A percentile compares a stretch with the other conserved stretches of the same genome.
phyloP scores from a whole-genome alignment of 2,329 filamentous ascomycete species.

The Ophiocordyceps camponoti-floridani region DNA sequence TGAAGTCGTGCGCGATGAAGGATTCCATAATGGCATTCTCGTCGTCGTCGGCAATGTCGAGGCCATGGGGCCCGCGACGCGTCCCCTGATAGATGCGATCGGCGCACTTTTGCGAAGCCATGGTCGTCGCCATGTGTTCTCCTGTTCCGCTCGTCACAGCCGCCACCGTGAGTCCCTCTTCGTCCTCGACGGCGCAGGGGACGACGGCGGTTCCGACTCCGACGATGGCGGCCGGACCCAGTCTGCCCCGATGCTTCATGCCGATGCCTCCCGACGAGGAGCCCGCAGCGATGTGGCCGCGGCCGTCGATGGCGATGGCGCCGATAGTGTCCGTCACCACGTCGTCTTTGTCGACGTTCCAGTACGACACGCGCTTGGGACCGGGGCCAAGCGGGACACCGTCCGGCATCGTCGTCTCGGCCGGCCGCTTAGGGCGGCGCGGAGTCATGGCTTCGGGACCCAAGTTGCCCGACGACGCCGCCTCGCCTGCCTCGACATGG shows the following conservation, averaged over 20 bases:
- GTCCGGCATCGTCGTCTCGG: constrained; percentile 2
- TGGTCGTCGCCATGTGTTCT: constrained; percentile 93
- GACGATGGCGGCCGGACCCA: constrained; percentile 83
- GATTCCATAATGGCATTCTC: constrained; percentile 57
- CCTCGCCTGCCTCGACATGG: background rate
- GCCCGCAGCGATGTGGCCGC: constrained; percentile 77
- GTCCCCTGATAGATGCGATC: constrained; percentile 64
- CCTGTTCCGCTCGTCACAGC: constrained; percentile 87
- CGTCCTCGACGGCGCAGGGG: constrained; percentile 55
- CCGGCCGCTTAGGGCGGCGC: constrained; percentile 18
- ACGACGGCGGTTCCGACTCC: constrained; percentile 82
- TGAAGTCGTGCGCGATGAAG: constrained; percentile 81
- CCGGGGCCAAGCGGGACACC: constrained; percentile 1
- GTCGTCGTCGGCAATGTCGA: constrained; percentile 49
- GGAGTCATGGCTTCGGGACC: constrained; percentile 4
- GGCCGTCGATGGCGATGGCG: constrained; percentile 77
- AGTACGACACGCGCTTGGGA: constrained; percentile 7
- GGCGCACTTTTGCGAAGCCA: constrained; percentile 75
- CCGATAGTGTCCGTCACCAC: constrained; percentile 84
- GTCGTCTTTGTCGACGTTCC: constrained; percentile 28
- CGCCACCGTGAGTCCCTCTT: constrained; percentile 53
- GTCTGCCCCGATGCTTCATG: constrained; percentile 87
- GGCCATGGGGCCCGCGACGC: constrained; percentile 39
- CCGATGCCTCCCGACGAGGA: constrained; percentile 96
- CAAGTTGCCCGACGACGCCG: background rate